Conservation (phyloP, 192 early-diverging fungal genomes). For the Rhizoclosmatium globosum region DNA sequence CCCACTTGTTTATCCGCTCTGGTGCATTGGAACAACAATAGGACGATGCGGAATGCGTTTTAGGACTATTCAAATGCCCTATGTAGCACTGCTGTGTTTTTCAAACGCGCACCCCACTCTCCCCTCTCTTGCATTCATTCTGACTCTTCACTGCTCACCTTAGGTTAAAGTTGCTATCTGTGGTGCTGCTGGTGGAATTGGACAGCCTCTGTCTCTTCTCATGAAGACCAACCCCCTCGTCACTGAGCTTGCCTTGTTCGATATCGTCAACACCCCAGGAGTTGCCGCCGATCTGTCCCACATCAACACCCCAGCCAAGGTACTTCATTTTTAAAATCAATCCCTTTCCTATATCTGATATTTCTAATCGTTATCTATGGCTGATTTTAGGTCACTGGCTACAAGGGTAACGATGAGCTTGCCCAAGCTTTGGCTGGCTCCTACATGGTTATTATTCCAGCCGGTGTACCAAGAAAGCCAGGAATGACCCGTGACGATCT, state of each 20-base stretch:
- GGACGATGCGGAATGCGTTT: too few species aligned
- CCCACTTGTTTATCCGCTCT: too few species aligned
- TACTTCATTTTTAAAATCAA: neutral
- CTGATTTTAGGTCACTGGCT: constrained; percentile 60
- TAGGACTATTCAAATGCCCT: too few species aligned
- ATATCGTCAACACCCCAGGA: constrained; percentile 97
- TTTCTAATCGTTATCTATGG: neutral
- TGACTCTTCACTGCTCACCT: neutral
- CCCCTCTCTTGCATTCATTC: neutral
- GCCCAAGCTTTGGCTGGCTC: constrained; percentile 72
- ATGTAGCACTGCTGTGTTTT: too few species aligned
- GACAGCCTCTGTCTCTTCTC: constrained; percentile 94
- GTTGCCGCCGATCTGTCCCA: constrained; percentile 96
- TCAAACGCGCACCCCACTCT: too few species aligned
- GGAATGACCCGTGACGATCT: constrained; percentile 99
- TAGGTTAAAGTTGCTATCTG: constrained; percentile 61
- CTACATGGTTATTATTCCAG: constrained; percentile 89
- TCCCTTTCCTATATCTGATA: neutral
- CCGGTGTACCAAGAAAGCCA: constrained; percentile 97
- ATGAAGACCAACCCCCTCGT: constrained; percentile 90
- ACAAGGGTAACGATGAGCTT: constrained; percentile 73
- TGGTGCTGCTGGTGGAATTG: constrained; percentile 91
- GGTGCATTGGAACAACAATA: too few species aligned
- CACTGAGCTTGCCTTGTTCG: constrained; percentile 89
- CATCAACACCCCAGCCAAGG: constrained; percentile 84